Base-by-base conservation (phyloP, 2,329 filamentous ascomycete species). In the Colletotrichum neosansevieriae region DNA sequence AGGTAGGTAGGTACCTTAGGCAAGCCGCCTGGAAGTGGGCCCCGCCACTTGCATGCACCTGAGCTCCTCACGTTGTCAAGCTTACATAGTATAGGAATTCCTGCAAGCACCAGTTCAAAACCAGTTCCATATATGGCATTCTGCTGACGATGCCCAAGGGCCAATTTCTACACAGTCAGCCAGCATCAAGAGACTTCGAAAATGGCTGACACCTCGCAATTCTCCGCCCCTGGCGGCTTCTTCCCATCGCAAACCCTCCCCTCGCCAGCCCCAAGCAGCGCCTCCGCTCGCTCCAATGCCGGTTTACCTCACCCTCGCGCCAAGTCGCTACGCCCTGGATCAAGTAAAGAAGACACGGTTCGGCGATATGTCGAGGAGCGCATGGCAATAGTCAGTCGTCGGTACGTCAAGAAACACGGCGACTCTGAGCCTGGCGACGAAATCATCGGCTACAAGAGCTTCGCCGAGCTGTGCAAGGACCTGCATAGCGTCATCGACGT, bases 401-500 rank as follows among this genome's bases (percentile, higher is more conserved):
- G 87, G 42, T 90, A 86, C 63, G 83, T 89, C 47, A 90, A 90
- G 78, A 89, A 89, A 73, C 85, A 86, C 62, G 82, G 82, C 47
- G 76, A 79, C 0, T 76, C 80, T 0, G 80, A 84, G 42, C 80
- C 80, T 3, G 80, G 74, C 4, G 86, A 88, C 66, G 79, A 83
- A 12, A 78, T 86, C 2, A 76, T 81, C 2, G 87, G 86, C 21
- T 89, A 88, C 75, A 78, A 83, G 61, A 87, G 80, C 58, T 92
- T 95, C 76, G 84, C 82, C 57, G 91, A 94, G 74, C 86, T 94
- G 4, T 93, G 89, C 61, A 87, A 83, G 64, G 94, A 97, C 74
- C 79, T 97, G 1, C 92, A 94, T 63, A 84, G 85, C 6, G 77
- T 97, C 12, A 81, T 97, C 15, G 91, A 97, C 77, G 86, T 97